Conservation (phyloP, 768 basidiomycete species). For the Gymnopilus junonius region DNA sequence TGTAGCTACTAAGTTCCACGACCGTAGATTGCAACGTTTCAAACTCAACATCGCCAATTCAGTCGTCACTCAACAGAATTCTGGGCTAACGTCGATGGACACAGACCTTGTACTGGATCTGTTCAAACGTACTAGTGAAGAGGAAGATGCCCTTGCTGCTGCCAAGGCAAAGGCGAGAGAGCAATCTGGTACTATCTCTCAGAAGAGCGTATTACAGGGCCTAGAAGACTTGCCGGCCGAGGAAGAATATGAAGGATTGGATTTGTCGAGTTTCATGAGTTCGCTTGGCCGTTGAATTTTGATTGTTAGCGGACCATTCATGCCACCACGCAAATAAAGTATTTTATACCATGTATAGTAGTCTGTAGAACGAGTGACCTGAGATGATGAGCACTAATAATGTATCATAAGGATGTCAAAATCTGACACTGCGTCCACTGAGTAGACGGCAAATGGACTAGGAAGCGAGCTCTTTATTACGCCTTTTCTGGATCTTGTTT, state of each 20-base stretch:
- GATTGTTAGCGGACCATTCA: neutral
- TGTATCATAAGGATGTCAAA: too few relatives aligned
- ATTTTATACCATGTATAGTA: too few relatives aligned
- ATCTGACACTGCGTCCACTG: too few relatives aligned
- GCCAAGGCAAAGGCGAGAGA: constrained; percentile 63
- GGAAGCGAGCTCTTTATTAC: too few relatives aligned
- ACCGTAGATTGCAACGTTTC: constrained; percentile 88
- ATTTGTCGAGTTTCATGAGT: constrained; percentile 87
- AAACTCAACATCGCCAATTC: constrained; percentile 98
- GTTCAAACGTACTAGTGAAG: constrained; percentile 82
- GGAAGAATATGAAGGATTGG: constrained; percentile 90
- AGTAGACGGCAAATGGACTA: too few relatives aligned
- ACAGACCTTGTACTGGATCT: constrained; percentile 96
- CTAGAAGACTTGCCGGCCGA: constrained; percentile 91
- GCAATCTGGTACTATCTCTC: constrained; percentile 59
- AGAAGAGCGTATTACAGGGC: constrained; percentile 87
- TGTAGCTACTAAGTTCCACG: constrained; percentile 14
- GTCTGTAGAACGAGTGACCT: too few relatives aligned
- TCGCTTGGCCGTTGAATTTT: constrained; percentile 62
- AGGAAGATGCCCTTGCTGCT: constrained; percentile 61
- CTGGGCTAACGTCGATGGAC: constrained; percentile 93
- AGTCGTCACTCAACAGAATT: constrained; percentile 96
- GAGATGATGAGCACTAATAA: too few relatives aligned
- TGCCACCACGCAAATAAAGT: too few relatives aligned
- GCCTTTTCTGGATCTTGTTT: too few relatives aligned